These are phyloP conservation scores for Acacia concinna DNA, from an alignment of 331 rosid genomes.

Conservation along the genomic window DNA sequence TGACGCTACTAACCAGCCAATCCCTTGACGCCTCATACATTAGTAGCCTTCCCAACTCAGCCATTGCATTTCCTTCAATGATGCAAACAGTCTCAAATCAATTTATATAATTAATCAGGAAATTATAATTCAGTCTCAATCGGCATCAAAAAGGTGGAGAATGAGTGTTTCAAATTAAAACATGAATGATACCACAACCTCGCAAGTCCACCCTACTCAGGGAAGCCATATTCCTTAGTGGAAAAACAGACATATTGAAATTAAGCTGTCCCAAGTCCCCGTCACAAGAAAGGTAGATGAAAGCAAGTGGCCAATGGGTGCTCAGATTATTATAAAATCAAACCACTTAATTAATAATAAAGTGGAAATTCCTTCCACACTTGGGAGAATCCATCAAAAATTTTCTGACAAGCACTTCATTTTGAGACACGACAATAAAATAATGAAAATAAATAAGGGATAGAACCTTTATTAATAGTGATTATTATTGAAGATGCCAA, in stretches of 20 bases:
- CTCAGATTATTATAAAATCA: background rate
- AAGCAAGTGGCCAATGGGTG: background rate
- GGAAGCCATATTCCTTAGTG: background rate
- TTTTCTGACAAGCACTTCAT: background rate
- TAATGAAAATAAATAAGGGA: background rate
- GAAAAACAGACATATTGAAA: background rate
- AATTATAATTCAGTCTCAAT: conserved; percentile 9
- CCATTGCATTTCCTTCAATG: conserved; percentile 85
- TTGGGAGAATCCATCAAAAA: conserved; percentile 11
- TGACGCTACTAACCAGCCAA: conserved; percentile 77
- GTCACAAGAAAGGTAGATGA: background rate
- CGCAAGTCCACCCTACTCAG: background rate
- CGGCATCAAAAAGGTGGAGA: background rate
- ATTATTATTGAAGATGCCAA: background rate
- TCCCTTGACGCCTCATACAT: conserved; percentile 95
- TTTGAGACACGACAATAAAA: conserved; percentile 23
- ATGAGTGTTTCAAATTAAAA: conserved; percentile 9
- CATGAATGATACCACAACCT: background rate
- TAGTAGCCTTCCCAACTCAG: conserved; percentile 92
- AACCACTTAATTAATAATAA: background rate
- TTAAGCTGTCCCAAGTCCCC: conserved; percentile 4
- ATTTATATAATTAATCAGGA: conserved; percentile 4
- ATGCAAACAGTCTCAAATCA: conserved; percentile 20
- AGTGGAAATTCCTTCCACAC: conserved; percentile 1
- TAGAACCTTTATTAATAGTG: background rate